Evolutionary conservation across 108 stramenopile species (phyloP), one percentile per base, ranked within the genome.

Genomic region (Fragilariopsis cylindrus): DNA sequence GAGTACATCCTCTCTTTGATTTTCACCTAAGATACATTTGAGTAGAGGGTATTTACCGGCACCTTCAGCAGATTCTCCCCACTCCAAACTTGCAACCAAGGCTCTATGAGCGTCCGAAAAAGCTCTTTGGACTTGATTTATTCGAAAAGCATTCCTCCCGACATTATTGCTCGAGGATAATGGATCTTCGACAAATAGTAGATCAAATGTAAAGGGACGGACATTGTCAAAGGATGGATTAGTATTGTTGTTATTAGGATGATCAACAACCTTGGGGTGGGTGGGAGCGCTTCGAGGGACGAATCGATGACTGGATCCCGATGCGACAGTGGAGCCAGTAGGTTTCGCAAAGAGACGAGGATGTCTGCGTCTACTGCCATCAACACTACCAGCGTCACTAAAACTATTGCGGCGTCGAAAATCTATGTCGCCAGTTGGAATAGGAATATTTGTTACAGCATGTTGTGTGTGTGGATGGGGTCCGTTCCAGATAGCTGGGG

Each of bases 151-250:
- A 73, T 98, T 98, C 30, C 96, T 76, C 46, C 96, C 96, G 47
- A 98, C 95, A 76, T 98, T 98, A 78, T 98, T 98, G 47, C 90
- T 84, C 39, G 86, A 70, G 52, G 85, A 84, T 48, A 98, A 74
- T 6, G 96, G 97, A 73, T 98, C 97, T 77, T 98, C 97, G 48
- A 96, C 91, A 83, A 91, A 95, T 44, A 98, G 82, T 7, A 96
- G 97, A 82, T 98, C 97, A 73, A 97, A 92, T 11, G 85, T 91
- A 64, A 81, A 88, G 9, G 89, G 86, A 68, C 69, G 56, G 30
- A 57, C 30, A 12, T 60, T 39, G 30, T 68, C 13, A 44, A 13
- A 3, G 19, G 42, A 3, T 47, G 11, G 9, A 39, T 19, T 49
- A 9, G 43, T 12, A 13, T 50, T 30, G 50, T n/a, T 52, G 19